These are phyloP conservation scores for Elongisporangium anandrum DNA, from an alignment of 352 stramenopile species.

Conservation along the genomic window DNA sequence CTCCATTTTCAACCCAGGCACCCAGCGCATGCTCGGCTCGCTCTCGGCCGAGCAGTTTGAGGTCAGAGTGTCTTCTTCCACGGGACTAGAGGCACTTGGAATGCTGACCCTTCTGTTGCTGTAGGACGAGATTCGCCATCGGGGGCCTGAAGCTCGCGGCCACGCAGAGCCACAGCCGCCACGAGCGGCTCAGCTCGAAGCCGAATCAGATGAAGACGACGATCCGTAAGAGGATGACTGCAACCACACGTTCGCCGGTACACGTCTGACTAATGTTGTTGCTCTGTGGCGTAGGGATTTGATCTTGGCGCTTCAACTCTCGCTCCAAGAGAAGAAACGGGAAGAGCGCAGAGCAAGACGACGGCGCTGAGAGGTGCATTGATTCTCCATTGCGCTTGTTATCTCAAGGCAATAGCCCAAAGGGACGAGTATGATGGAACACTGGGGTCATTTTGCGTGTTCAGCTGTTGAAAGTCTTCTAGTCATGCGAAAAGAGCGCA, in stretches of 20 bases:
- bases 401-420: too few relatives aligned
- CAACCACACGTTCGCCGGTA: background rate
- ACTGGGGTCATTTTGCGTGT: background rate
- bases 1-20: conserved; percentile 75
- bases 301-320: conserved; percentile 43
- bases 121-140: conserved; percentile 77
- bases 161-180: conserved; percentile 10
- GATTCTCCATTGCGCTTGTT: too few relatives aligned
- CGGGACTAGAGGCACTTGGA: background rate
- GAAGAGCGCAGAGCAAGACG: conserved; percentile 41
- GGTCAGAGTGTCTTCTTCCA: conserved; percentile 19
- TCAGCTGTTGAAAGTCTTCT: background rate
- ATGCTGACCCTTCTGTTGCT: conserved; percentile 3
- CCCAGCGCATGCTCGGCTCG: conserved; percentile 68
- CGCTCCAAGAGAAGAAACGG: conserved; percentile 64
- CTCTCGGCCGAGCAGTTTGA: conserved; percentile 84
- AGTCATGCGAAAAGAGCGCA: background rate
- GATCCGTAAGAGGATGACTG: background rate
- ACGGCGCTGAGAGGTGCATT: background rate
- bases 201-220: conserved; percentile 11
- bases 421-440: too few relatives aligned
- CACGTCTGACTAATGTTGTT: conserved; percentile 1
- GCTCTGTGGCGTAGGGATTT: conserved; percentile 27
- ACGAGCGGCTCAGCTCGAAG: background rate
- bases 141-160: conserved; percentile 10